Percentiles rank a stretch among this genome's conserved stretches.
phyloP scores from a whole-genome alignment of 2,329 filamentous ascomycete species.

The Byssothecium circinans region DNA sequence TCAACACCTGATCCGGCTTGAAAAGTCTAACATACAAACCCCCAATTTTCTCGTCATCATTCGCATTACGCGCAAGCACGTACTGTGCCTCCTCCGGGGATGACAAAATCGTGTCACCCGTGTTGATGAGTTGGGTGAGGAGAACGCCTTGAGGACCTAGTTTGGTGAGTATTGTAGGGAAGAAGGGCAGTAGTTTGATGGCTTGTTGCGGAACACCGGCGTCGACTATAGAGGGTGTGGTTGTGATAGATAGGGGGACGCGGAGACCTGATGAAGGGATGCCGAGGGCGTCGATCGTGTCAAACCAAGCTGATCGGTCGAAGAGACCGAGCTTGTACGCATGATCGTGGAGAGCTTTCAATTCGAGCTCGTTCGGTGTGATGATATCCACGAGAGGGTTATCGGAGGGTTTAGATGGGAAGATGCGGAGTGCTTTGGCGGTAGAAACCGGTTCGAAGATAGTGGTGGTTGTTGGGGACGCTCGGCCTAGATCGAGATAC shows the following conservation, averaged over 20 bases:
- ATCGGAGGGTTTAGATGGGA: constrained; percentile 56
- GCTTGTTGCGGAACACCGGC: constrained; percentile 80
- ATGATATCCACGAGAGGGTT: constrained; percentile 70
- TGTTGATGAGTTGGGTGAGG: constrained; percentile 68
- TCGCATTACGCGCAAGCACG: constrained; percentile 65
- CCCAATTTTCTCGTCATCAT: constrained; percentile 57
- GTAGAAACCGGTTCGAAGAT: constrained; percentile 89
- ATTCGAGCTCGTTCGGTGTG: constrained; percentile 82
- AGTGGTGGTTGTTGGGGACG: constrained; percentile 50
- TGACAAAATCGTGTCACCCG: constrained; percentile 68
- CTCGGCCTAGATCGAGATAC: constrained; percentile 66
- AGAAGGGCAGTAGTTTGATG: constrained; percentile 83
- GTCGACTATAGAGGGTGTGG: constrained; percentile 69
- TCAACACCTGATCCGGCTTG: constrained; percentile 65
- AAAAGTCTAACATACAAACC: constrained; percentile 81
- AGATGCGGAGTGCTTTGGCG: constrained; percentile 73
- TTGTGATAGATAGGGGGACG: constrained; percentile 70
- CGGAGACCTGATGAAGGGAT: constrained; percentile 70
- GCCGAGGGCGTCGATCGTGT: constrained; percentile 74
- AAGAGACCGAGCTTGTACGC: constrained; percentile 70
- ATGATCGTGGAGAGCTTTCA: constrained; percentile 73
- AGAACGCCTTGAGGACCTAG: constrained; percentile 76
- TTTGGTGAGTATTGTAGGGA: constrained; percentile 83
- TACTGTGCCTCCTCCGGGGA: constrained; percentile 66
- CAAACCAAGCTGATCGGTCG: constrained; percentile 74